Conservation (phyloP, 2,329 filamentous ascomycete genomes). For the Trichoderma cornu-damae region DNA sequence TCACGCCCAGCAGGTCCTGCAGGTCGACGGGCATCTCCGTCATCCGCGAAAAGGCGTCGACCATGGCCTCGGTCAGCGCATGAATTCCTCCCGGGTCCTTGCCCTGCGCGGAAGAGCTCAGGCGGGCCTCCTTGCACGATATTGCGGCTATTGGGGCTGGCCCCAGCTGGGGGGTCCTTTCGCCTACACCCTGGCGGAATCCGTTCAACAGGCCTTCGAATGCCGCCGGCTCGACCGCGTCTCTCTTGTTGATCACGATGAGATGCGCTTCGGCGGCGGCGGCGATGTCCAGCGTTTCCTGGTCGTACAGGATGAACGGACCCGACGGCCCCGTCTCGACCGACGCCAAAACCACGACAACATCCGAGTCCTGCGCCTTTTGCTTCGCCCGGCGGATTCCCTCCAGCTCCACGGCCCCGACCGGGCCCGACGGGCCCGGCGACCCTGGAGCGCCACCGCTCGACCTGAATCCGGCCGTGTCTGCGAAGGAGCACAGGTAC, state of each 20-base stretch:
- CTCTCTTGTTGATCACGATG: conserved; percentile 59
- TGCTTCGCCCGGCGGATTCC: conserved; percentile 82
- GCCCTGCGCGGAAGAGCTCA: conserved; percentile 18
- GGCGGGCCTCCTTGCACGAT: conserved; percentile 63
- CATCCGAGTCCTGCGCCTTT: conserved; percentile 75
- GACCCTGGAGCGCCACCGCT: too few species aligned
- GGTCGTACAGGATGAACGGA: conserved; percentile 47
- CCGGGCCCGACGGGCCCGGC: neutral
- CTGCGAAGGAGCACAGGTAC: conserved; percentile 88
- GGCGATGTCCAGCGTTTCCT: conserved; percentile 52
- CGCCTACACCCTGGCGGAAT: conserved; percentile 33
- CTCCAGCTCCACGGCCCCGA: conserved; percentile 78
- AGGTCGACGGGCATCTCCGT: conserved; percentile 66
- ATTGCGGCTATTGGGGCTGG: conserved; percentile 46
- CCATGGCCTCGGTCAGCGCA: conserved; percentile 60
- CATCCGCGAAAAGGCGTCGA: conserved; percentile 63
- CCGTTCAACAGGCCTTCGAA: conserved; percentile 37
- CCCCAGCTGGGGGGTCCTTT: conserved; percentile 25
- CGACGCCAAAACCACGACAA: conserved; percentile 76
- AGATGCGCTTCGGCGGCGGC: conserved; percentile 45
- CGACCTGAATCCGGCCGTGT: conserved; percentile 82
- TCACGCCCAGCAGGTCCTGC: conserved; percentile 83
- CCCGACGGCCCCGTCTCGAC: conserved; percentile 50
- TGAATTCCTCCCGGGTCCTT: conserved; percentile 62
- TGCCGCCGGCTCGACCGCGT: conserved; percentile 38